Percentiles rank a stretch among this genome's conserved stretches.
Evolutionary conservation across 78 protist species (phyloP).

Genomic region (Polysphondylium violaceum): DNA sequence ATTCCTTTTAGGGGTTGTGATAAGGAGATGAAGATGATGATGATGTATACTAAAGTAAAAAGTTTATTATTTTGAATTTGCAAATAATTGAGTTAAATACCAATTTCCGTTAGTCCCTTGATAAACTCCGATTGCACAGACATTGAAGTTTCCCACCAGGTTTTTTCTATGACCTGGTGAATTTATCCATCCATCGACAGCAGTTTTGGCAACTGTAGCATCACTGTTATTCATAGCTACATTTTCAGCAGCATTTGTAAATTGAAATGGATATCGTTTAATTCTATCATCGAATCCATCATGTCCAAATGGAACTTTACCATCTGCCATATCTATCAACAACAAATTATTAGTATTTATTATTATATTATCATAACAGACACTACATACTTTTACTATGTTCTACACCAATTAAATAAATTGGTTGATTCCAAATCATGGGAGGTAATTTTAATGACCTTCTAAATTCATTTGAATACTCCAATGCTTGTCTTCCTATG

Average conservation of each 20-base stretch:
- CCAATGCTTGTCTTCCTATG: slow-evolving; percentile 68
- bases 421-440: slow-evolving; percentile 40
- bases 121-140: slow-evolving; percentile 58
- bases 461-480: slow-evolving; percentile 42
- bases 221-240: slow-evolving; percentile 48
- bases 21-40: no score
- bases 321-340: slow-evolving; percentile 66
- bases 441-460: neutral
- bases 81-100: slow-evolving; percentile 79
- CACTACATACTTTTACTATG: slow-evolving; percentile 53
- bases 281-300: slow-evolving; percentile 67
- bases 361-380: neutral
- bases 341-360: neutral
- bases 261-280: slow-evolving; percentile 24
- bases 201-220: slow-evolving; percentile 9
- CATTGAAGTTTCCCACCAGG: slow-evolving; percentile 21
- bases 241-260: slow-evolving; percentile 60
- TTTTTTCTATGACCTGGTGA: slow-evolving; percentile 80
- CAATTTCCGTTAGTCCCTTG: slow-evolving; percentile 30
- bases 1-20: no score
- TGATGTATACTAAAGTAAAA: no score
- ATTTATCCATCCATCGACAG: slow-evolving; percentile 77
- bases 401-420: slow-evolving; percentile 41
- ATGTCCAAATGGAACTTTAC: slow-evolving; percentile 69
- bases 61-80: no score